Conservation (phyloP, 208 protist genomes). For the Kentomonas sorsogonicus region DNA sequence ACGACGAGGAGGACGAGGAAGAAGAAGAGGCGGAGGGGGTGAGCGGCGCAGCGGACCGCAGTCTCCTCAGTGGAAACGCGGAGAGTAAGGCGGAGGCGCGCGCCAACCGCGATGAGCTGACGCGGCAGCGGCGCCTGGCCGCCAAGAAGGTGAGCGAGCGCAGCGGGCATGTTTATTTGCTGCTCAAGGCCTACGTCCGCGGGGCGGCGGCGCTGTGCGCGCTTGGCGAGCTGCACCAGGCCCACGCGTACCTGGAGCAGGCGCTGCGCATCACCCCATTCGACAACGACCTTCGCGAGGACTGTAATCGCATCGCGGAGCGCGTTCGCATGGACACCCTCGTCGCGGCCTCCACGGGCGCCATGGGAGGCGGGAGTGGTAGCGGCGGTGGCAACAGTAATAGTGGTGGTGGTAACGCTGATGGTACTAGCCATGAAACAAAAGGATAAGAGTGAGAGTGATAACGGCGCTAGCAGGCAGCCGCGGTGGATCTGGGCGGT, state of each 20-base stretch:
- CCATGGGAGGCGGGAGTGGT: too few relatives aligned
- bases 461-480: too few relatives aligned
- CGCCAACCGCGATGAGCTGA: conserved; percentile 21
- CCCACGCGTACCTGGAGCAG: conserved; percentile 64
- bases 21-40: conserved; percentile 3
- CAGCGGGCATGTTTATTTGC: conserved; percentile 85
- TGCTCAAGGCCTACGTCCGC: conserved; percentile 90
- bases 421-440: too few relatives aligned
- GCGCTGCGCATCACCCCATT: conserved; percentile 89
- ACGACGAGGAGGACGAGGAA: conserved; percentile 10
- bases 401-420: too few relatives aligned
- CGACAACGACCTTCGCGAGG: conserved; percentile 86
- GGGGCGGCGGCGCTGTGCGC: conserved; percentile 77
- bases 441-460: too few relatives aligned
- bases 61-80: conserved; percentile 14
- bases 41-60: conserved; percentile 1
- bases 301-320: conserved; percentile 80
- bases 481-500: too few relatives aligned
- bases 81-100: conserved; percentile 28
- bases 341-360: conserved; percentile 50
- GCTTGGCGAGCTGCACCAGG: conserved; percentile 67
- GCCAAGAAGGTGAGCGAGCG: conserved; percentile 55
- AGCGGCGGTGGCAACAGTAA: too few relatives aligned
- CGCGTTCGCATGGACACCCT: conserved; percentile 88
- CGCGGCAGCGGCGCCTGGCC: conserved; percentile 48